These are phyloP conservation scores for Eutypa lata DNA, from an alignment of 2,329 filamentous ascomycete species.

Conservation along the genomic window DNA sequence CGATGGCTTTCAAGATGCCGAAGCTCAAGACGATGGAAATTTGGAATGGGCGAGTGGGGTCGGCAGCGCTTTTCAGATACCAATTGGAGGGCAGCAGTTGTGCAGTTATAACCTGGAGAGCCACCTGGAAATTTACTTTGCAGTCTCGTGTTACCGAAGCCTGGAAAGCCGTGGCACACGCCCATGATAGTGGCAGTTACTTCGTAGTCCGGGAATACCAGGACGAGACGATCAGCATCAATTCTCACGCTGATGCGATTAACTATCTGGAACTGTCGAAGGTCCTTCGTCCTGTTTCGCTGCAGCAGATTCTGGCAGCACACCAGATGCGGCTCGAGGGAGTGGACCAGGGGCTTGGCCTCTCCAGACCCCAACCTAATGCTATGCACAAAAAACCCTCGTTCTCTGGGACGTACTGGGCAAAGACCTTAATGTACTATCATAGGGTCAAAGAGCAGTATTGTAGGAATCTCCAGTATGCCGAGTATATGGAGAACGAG, in stretches of 20 bases:
- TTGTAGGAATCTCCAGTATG: no score
- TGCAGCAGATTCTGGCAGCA: slow-evolving; percentile 5
- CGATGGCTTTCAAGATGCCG: no score
- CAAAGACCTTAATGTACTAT: slow-evolving; percentile 3
- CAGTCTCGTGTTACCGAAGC: slow-evolving; percentile 4
- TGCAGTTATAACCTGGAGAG: slow-evolving; percentile 5
- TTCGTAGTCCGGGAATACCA: neutral
- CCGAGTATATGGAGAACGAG: no score
- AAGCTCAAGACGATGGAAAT: no score
- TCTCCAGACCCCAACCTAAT: slow-evolving; percentile 1
- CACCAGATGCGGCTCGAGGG: slow-evolving; percentile 1
- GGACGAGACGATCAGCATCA: slow-evolving; percentile 3
- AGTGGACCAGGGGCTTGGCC: slow-evolving; percentile 3
- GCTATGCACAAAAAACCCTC: slow-evolving; percentile 2
- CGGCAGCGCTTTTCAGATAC: no score
- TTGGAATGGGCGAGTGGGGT: no score
- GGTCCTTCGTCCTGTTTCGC: slow-evolving; percentile 4
- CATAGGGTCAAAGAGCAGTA: neutral
- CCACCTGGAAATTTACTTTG: slow-evolving; percentile 4
- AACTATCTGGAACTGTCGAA: slow-evolving; percentile 4
- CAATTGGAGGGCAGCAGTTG: no score
- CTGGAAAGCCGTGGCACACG: slow-evolving; percentile 5
- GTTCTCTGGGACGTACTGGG: slow-evolving; percentile 2
- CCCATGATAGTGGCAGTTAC: neutral
- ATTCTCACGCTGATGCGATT: slow-evolving; percentile 6